phyloP scores from a whole-genome alignment of 2,329 filamentous ascomycete species.

The Penicillium fuscoglaucum region DNA sequence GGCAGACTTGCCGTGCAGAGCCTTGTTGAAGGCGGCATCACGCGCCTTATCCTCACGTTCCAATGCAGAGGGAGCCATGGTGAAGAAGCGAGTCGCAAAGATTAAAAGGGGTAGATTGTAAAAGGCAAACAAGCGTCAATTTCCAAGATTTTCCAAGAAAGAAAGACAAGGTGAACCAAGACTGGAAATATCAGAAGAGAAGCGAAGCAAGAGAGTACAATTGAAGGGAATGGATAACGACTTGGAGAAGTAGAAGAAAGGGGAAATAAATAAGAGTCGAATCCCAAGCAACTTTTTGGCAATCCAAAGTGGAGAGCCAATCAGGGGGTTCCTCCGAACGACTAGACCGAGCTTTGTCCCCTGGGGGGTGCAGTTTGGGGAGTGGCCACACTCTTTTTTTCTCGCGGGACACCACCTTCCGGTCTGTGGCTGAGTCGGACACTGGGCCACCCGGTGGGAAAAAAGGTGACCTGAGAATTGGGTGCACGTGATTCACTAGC shows the following conservation, averaged over 20 bases:
- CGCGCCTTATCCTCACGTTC: constrained; percentile 80
- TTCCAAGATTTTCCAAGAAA: not conserved
- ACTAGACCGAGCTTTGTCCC: constrained; percentile 12
- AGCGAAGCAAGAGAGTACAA: constrained; percentile 15
- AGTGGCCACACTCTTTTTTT: constrained; percentile 11
- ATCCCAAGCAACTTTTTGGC: constrained; percentile 26
- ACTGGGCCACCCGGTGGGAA: constrained; percentile 13
- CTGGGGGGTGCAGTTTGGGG: constrained; percentile 2
- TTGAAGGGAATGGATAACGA: constrained; percentile 13
- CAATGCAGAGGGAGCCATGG: constrained; percentile 60
- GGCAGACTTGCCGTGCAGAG: constrained; percentile 75
- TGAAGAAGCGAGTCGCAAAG: constrained; percentile 21
- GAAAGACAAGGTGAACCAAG: constrained; percentile 5
- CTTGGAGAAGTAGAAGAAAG: constrained; percentile 13
- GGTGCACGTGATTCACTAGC: constrained; percentile 13
- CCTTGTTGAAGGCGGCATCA: constrained; percentile 89
- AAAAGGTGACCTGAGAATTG: constrained; percentile 14
- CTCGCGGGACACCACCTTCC: constrained; percentile 17
- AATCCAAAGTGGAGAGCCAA: constrained; percentile 15
- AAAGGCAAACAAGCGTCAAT: constrained; percentile 16
- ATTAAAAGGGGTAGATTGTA: constrained; percentile 25
- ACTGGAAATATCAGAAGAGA: constrained; percentile 10
- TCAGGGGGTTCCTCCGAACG: constrained; percentile 5
- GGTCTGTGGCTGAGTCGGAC: constrained; percentile 23
- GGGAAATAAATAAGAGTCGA: constrained; percentile 23